A percentile compares a stretch with the other conserved stretches of the same genome.
Conservation (phyloP, 2,329 filamentous ascomycete species). For the Fusarium marasasianum region DNA sequence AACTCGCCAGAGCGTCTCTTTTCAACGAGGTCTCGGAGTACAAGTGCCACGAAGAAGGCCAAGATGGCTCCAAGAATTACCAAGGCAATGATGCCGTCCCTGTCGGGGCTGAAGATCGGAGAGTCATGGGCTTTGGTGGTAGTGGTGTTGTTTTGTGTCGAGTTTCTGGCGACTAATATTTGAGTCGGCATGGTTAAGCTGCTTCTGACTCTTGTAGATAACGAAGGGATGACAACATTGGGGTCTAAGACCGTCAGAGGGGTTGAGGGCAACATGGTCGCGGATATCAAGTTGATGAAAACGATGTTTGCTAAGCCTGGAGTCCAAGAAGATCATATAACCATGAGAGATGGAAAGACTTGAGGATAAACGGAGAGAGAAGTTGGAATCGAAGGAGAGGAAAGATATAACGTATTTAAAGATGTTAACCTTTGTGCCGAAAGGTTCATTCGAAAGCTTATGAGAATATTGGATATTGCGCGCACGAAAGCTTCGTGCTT, state of each 20-base stretch:
- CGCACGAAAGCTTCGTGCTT: neutral
- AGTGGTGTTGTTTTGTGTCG: neutral
- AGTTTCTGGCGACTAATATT: neutral
- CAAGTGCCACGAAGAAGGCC: conserved; percentile 5
- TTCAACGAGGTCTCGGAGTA: conserved; percentile 17
- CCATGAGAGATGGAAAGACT: neutral
- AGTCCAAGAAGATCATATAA: neutral
- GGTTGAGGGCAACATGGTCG: neutral
- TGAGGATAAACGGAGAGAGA: neutral
- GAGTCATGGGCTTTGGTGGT: neutral
- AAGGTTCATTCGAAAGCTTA: neutral
- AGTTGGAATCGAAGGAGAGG: too few species aligned
- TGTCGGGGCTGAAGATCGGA: neutral
- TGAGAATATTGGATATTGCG: neutral
- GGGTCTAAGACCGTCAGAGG: neutral
- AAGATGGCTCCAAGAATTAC: conserved; percentile 11
- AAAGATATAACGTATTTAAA: neutral
- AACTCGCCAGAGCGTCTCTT: conserved; percentile 27
- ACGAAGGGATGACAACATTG: neutral
- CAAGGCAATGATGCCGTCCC: conserved; percentile 4
- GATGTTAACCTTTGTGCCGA: neutral
- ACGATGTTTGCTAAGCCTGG: neutral
- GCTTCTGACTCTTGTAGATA: neutral
- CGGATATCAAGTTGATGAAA: neutral
- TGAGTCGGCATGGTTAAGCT: neutral